phyloP scores from a whole-genome alignment of 2,329 filamentous ascomycete species.

The Hypomyces rosellus region DNA sequence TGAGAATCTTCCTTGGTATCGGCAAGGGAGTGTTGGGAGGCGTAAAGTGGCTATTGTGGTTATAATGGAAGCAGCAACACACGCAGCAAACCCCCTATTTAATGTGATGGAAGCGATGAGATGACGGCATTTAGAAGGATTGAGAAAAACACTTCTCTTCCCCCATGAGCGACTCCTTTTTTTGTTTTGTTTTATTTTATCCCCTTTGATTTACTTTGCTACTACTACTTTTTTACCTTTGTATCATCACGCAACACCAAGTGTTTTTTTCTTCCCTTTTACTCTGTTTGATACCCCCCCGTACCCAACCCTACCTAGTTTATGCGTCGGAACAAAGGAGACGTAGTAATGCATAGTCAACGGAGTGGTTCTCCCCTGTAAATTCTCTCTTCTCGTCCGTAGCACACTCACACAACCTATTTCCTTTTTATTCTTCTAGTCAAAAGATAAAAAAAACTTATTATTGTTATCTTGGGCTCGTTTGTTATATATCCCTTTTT shows the following conservation, averaged over 20 bases:
- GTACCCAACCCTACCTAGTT: too few relatives aligned
- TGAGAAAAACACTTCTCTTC: neutral
- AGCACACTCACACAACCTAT: slow-evolving; percentile 5
- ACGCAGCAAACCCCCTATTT: neutral
- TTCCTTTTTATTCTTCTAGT: slow-evolving; percentile 11
- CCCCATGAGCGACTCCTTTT: neutral
- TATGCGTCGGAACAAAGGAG: too few relatives aligned
- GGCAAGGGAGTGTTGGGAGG: slow-evolving; percentile 53
- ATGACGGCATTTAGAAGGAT: neutral
- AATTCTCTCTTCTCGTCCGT: slow-evolving; percentile 1
- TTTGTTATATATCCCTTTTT: too few relatives aligned
- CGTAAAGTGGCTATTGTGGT: slow-evolving; percentile 79
- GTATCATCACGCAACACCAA: neutral
- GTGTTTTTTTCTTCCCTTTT: too few relatives aligned
- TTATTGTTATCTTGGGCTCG: too few relatives aligned
- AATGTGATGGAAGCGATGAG: neutral
- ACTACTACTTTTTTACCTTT: neutral
- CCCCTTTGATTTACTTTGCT: slow-evolving; percentile 7
- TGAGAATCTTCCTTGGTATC: slow-evolving; percentile 58
- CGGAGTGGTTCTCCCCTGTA: slow-evolving; percentile 14
- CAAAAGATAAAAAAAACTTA: neutral
- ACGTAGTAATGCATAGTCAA: slow-evolving; percentile 16
- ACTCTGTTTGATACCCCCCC: slow-evolving; percentile 9
- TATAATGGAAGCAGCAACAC: slow-evolving; percentile 35
- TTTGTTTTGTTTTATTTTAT: slow-evolving; percentile 4